Evolutionary conservation across 805 yeast genomes (phyloP).

Genomic region (Candida wancherniae): DNA sequence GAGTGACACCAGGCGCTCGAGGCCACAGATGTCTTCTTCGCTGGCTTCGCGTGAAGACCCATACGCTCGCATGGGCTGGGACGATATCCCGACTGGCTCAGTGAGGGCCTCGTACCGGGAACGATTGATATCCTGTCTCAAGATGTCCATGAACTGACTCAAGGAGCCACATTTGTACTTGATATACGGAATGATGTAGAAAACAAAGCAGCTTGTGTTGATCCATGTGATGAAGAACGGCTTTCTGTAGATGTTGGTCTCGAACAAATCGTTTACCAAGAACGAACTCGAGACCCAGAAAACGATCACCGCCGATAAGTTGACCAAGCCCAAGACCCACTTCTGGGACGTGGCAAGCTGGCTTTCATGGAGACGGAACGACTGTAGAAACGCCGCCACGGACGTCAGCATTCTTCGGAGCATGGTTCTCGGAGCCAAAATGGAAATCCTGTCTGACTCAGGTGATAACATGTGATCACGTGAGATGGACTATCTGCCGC

Average conservation of each 20-base stretch:
- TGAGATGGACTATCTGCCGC: background rate
- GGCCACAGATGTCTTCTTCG: conserved; percentile 3
- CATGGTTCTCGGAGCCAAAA: conserved; percentile 5
- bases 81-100: conserved; percentile 3
- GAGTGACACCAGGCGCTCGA: conserved; percentile 4
- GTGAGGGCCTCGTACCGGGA: conserved; percentile 2
- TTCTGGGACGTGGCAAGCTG: conserved; percentile 30
- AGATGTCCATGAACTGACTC: conserved; percentile 18
- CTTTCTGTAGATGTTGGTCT: conserved; percentile 65
- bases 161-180: conserved; percentile 24
- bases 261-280: conserved; percentile 72
- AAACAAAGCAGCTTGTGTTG: conserved; percentile 78
- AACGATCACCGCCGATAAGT: conserved; percentile 69
- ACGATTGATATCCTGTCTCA: conserved; percentile 22
- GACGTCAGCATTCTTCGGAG: conserved; percentile 12
- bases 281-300: conserved; percentile 92
- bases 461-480: background rate
- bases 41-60: conserved; percentile 11
- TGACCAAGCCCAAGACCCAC: conserved; percentile 77
- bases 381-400: conserved; percentile 10
- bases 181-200: conserved; percentile 67
- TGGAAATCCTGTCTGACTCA: background rate
- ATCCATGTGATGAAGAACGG: conserved; percentile 91
- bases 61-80: conserved; percentile 8
- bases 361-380: conserved; percentile 12